A percentile compares a stretch with the other conserved stretches of the same genome.
Evolutionary conservation across 2,329 filamentous ascomycete genomes (phyloP).

Genomic region (Cordyceps militaris): DNA sequence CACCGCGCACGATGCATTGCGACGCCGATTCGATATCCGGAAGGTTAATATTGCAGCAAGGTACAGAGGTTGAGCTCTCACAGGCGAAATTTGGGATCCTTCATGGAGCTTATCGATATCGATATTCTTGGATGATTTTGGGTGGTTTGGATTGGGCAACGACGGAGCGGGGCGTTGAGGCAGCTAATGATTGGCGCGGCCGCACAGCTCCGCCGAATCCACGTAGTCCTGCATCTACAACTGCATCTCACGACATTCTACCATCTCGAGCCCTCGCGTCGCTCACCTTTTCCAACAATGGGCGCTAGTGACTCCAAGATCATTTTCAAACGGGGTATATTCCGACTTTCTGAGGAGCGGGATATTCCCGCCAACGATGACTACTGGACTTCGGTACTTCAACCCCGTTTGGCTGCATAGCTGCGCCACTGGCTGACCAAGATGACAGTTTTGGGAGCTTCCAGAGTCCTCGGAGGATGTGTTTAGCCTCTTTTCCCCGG

Average conservation of each 20-base stretch:
- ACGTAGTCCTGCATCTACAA: conserved; percentile 1
- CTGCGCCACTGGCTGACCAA: conserved; percentile 17
- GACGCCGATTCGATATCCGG: background rate
- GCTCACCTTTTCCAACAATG: conserved; percentile 48
- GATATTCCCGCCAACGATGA: conserved; percentile 80
- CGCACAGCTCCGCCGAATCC: background rate
- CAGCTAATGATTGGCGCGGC: background rate
- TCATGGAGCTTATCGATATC: conserved; percentile 6
- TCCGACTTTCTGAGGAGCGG: conserved; percentile 86
- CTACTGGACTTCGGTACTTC: conserved; percentile 84
- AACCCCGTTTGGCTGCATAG: conserved; percentile 1
- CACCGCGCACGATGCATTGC: conserved; percentile 3
- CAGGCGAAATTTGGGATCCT: background rate
- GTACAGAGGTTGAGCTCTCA: background rate
- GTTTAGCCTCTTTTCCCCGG: conserved; percentile 88
- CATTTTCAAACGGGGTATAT: conserved; percentile 97
- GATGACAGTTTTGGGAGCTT: conserved; percentile 82
- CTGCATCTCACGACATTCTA: background rate
- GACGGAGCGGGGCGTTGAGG: background rate
- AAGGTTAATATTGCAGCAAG: background rate
- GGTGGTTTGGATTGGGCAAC: background rate
- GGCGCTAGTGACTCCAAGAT: conserved; percentile 98
- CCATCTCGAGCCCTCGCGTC: conserved; percentile 12
- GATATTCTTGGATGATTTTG: background rate
- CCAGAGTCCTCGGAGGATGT: conserved; percentile 94